Evolutionary conservation across 1,284 basidiomycete genomes (phyloP).

Genomic region (Rhodotorula glutinis): DNA sequence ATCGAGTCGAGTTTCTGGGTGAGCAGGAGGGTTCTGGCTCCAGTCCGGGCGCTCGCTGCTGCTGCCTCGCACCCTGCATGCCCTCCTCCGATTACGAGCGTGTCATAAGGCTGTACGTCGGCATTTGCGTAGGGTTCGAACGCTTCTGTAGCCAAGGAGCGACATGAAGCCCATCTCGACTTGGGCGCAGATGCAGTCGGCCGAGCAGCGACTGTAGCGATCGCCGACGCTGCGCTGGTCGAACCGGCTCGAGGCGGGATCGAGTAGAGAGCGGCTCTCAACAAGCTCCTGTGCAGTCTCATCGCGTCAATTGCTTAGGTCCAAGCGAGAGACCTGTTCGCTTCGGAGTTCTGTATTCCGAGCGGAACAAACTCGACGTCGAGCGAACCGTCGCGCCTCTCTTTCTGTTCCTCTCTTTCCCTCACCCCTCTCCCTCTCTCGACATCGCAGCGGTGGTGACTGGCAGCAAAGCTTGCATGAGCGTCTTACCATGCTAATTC

Average conservation of each 20-base stretch:
- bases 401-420: not conserved
- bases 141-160: constrained; percentile 3
- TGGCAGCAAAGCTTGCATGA: too few species aligned
- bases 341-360: not conserved
- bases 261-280: constrained; percentile 18
- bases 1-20: constrained; percentile 76
- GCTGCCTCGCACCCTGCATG: constrained; percentile 90
- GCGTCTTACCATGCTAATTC: too few species aligned
- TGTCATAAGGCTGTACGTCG: constrained; percentile 19
- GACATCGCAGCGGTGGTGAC: too few species aligned
- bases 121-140: not conserved
- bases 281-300: constrained; percentile 4
- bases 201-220: not conserved
- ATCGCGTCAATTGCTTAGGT: not conserved
- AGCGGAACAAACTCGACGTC: too few species aligned
- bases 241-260: constrained; percentile 21
- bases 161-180: not conserved
- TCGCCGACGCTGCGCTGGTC: not conserved
- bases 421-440: too few species aligned
- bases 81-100: constrained; percentile 77
- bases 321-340: not conserved
- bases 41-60: constrained; percentile 73
- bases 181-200: not conserved
- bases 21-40: constrained; percentile 72
- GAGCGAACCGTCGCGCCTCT: not conserved